phyloP scores from a whole-genome alignment of 352 stramenopile genomes.

The Globisporangium takayamanum region DNA sequence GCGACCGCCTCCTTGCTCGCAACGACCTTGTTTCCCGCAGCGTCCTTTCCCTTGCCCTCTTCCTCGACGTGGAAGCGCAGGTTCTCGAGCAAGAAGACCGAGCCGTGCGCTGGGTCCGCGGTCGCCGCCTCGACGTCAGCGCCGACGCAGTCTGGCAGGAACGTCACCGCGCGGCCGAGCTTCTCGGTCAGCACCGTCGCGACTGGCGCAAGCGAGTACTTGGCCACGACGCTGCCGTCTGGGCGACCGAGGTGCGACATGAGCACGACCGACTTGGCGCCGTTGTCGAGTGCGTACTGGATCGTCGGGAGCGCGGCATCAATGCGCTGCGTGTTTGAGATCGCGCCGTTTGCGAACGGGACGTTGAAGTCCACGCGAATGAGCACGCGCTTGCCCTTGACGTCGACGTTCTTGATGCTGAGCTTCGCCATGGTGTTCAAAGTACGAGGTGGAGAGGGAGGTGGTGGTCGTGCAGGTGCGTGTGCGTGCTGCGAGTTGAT shows the following conservation, averaged over 20 bases:
- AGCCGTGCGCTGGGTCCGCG: conserved; percentile 54
- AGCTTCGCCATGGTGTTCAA: conserved; percentile 67
- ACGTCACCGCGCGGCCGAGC: conserved; percentile 89
- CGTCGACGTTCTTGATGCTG: conserved; percentile 90
- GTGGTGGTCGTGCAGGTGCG: too few species aligned
- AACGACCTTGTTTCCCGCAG: conserved; percentile 76
- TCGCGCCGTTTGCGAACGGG: conserved; percentile 93
- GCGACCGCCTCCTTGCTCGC: conserved; percentile 91
- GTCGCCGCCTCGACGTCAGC: conserved; percentile 79
- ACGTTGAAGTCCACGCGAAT: conserved; percentile 99
- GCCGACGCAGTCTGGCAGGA: conserved; percentile 96
- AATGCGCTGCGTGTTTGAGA: conserved; percentile 99
- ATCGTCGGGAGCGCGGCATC: conserved; percentile 95
- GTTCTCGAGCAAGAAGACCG: conserved; percentile 98
- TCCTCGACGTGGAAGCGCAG: conserved; percentile 98
- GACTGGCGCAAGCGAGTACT: conserved; percentile 96
- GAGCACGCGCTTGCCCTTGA: conserved; percentile 97
- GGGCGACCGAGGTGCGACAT: conserved; percentile 98
- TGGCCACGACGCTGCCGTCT: conserved; percentile 90
- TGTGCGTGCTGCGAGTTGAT: too few species aligned
- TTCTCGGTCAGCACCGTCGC: conserved; percentile 89
- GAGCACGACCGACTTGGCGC: conserved; percentile 97
- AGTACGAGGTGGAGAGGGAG: background rate
- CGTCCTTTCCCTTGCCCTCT: conserved; percentile 86
- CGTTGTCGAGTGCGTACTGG: conserved; percentile 95